phyloP scores from a whole-genome alignment of 345 rosid genomes.

The Turritis glabra region DNA sequence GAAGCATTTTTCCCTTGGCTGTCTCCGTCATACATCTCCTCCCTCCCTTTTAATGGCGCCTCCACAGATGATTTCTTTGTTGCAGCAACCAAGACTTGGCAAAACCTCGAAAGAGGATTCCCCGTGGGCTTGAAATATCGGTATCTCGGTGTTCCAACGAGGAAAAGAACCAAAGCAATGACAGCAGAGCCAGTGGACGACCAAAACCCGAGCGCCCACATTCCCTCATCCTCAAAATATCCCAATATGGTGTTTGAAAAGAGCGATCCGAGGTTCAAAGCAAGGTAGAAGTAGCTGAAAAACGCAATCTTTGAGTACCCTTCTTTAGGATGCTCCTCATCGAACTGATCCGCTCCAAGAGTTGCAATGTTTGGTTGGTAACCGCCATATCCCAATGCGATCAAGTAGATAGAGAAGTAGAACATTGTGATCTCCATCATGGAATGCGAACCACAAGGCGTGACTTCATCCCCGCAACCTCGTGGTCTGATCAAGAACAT shows the following conservation, averaged over 20 bases:
- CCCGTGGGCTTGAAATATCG: slow-evolving; percentile 89
- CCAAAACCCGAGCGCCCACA: slow-evolving; percentile 98
- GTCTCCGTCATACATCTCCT: slow-evolving; percentile 45
- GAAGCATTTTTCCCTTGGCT: slow-evolving; percentile 37
- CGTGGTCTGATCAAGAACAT: slow-evolving; percentile 74
- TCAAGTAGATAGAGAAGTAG: slow-evolving; percentile 84
- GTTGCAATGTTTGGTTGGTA: slow-evolving; percentile 98
- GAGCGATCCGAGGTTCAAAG: slow-evolving; percentile 91
- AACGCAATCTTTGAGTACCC: slow-evolving; percentile 83
- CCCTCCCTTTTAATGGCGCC: slow-evolving; percentile 45
- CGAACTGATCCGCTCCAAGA: slow-evolving; percentile 96
- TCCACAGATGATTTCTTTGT: slow-evolving; percentile 61
- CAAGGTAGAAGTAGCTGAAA: slow-evolving; percentile 96
- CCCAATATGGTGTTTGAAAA: slow-evolving; percentile 92
- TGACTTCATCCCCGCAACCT: slow-evolving; percentile 76
- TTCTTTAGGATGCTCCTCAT: slow-evolving; percentile 86
- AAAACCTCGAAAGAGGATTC: slow-evolving; percentile 79
- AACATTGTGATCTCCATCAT: slow-evolving; percentile 63
- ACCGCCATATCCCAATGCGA: slow-evolving; percentile 95
- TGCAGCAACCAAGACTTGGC: slow-evolving; percentile 87
- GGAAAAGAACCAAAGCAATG: slow-evolving; percentile 72
- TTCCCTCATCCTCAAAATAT: slow-evolving; percentile 88
- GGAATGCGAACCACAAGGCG: slow-evolving; percentile 75
- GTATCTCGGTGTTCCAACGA: slow-evolving; percentile 69
- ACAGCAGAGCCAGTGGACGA: slow-evolving; percentile 83